These are phyloP conservation scores for Arxiozyma telluris DNA, from an alignment of 1,139 yeast genomes.

Conservation along the genomic window DNA sequence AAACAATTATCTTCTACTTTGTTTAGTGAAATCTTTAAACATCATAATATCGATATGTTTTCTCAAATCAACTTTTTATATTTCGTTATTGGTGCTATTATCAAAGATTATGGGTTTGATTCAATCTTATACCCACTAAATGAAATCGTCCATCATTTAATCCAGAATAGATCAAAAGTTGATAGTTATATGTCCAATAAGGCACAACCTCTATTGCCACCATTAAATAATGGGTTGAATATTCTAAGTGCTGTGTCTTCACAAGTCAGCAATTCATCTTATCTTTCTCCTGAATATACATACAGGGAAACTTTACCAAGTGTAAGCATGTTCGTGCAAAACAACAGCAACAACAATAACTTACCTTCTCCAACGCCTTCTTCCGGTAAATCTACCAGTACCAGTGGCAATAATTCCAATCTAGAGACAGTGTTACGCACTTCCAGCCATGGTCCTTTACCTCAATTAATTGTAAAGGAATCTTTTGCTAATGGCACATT, in stretches of 20 bases:
- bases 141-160: slow-evolving; percentile 54
- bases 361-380: background rate
- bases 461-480: slow-evolving; percentile 10
- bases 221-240: slow-evolving; percentile 15
- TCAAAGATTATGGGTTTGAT: slow-evolving; percentile 76
- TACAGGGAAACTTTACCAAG: background rate
- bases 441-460: slow-evolving; percentile 1
- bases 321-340: background rate
- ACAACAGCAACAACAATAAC: background rate
- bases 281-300: background rate
- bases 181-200: background rate
- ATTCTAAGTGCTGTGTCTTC: slow-evolving; percentile 22
- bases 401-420: background rate
- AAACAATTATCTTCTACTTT: slow-evolving; percentile 1
- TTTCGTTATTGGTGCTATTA: slow-evolving; percentile 58
- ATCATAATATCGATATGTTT: slow-evolving; percentile 15
- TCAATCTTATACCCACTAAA: slow-evolving; percentile 51
- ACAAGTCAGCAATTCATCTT: slow-evolving; percentile 6
- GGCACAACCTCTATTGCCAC: slow-evolving; percentile 3
- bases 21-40: slow-evolving; percentile 4
- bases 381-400: background rate
- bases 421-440: background rate
- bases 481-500: slow-evolving; percentile 22
- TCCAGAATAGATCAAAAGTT: slow-evolving; percentile 31
- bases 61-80: slow-evolving; percentile 33